Percentiles rank a stretch among this genome's conserved stretches.
phyloP scores from a whole-genome alignment of 1,284 basidiomycete genomes.

The Gymnopus androsaceus region DNA sequence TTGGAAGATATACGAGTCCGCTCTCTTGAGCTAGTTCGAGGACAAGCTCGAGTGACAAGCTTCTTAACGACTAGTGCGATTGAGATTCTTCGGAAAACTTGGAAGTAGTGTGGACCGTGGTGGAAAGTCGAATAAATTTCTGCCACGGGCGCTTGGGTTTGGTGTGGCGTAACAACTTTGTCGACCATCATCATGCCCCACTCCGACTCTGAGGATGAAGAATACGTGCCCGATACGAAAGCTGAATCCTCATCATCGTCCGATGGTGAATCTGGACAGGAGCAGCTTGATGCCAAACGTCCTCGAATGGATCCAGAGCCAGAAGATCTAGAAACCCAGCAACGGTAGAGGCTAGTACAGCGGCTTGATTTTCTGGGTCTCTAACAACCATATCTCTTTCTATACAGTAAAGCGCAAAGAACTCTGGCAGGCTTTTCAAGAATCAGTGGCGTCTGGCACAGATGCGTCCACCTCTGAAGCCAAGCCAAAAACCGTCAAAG shows the following conservation, averaged over 20 bases:
- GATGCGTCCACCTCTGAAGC: slow-evolving; percentile 17
- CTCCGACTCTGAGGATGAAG: slow-evolving; percentile 66
- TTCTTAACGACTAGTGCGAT: no score
- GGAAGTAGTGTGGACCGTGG: no score
- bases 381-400: neutral
- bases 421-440: slow-evolving; percentile 65
- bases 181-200: slow-evolving; percentile 14
- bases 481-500: slow-evolving; percentile 51
- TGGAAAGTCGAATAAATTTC: no score
- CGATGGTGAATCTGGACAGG: slow-evolving; percentile 19
- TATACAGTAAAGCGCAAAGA: slow-evolving; percentile 47
- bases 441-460: slow-evolving; percentile 40
- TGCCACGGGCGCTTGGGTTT: no score
- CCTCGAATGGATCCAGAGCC: slow-evolving; percentile 26
- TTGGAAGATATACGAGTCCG: no score
- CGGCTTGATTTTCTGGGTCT: neutral
- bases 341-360: slow-evolving; percentile 38
- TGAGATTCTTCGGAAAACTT: no score
- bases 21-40: no score
- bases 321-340: slow-evolving; percentile 41
- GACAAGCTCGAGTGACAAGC: no score
- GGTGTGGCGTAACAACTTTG: no score
- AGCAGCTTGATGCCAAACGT: slow-evolving; percentile 35
- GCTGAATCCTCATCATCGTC: slow-evolving; percentile 36
- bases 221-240: slow-evolving; percentile 54